phyloP scores from a whole-genome alignment of 192 early-diverging fungal species.

The Rhizophagus clarus region DNA sequence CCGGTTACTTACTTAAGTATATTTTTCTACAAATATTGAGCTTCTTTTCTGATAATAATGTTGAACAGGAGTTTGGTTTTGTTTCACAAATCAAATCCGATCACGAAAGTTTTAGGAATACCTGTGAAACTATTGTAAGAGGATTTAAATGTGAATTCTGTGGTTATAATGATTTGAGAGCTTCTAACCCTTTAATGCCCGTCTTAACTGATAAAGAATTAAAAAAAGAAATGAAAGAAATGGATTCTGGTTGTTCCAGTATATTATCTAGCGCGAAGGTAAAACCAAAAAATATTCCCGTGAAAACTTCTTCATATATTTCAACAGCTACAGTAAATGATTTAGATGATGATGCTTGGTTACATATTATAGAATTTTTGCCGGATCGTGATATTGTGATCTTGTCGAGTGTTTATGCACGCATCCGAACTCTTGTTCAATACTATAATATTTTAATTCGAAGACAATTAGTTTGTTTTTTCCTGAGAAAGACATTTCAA shows the following conservation, averaged over 20 bases:
- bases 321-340: background rate
- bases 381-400: conserved; percentile 12
- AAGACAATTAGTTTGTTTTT: conserved; percentile 22
- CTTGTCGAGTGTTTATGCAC: conserved; percentile 4
- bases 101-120: background rate
- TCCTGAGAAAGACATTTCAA: background rate
- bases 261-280: background rate
- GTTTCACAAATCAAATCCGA: background rate
- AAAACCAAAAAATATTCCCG: background rate
- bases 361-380: conserved; percentile 13
- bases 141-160: background rate
- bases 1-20: conserved; percentile 23
- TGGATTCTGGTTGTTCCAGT: background rate
- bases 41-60: conserved; percentile 3
- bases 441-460: conserved; percentile 9
- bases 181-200: background rate
- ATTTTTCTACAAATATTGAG: conserved; percentile 20
- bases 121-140: background rate
- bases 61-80: background rate
- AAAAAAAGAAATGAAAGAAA: background rate
- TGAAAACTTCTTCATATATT: background rate
- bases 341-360: conserved; percentile 13
- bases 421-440: background rate
- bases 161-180: background rate
- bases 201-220: background rate